Percentiles rank a stretch among this genome's conserved stretches.
Conservation (phyloP, 257 asterid genomes). For the Fraxinus anomala region DNA sequence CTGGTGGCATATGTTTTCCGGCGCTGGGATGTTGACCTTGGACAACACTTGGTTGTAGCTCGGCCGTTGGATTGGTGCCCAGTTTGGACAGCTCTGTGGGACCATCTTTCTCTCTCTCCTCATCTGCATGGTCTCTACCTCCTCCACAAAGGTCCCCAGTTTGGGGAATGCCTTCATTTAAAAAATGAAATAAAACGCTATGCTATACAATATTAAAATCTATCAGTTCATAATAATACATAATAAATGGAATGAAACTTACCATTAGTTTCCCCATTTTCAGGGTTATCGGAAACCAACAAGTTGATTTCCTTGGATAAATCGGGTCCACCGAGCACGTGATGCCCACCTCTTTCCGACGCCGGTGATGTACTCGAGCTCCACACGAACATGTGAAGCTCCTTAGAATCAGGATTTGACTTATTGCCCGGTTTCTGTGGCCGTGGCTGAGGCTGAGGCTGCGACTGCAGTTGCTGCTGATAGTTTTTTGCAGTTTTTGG, state of each 20-base stretch:
- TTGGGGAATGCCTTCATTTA: constrained; percentile 39
- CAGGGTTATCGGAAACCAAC: constrained; percentile 52
- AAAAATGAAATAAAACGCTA: background rate
- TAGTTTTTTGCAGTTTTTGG: constrained; percentile 32
- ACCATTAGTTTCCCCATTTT: constrained; percentile 53
- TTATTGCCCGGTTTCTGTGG: constrained; percentile 22
- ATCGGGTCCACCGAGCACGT: constrained; percentile 44
- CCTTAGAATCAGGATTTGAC: constrained; percentile 46
- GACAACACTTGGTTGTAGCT: constrained; percentile 33
- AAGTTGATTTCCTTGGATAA: constrained; percentile 54
- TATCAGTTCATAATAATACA: background rate
- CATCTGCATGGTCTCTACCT: constrained; percentile 46
- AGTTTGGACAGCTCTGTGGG: constrained; percentile 43
- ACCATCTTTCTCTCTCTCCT: constrained; percentile 44
- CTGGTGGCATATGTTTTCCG: constrained; percentile 55
- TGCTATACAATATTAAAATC: background rate
- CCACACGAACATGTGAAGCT: constrained; percentile 65
- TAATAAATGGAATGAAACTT: background rate
- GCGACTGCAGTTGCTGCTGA: constrained; percentile 15
- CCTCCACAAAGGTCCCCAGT: constrained; percentile 43
- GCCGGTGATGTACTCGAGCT: constrained; percentile 57
- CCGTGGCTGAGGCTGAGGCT: constrained; percentile 17
- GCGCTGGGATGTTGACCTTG: constrained; percentile 31
- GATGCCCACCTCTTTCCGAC: constrained; percentile 51
- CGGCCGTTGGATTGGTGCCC: constrained; percentile 42